A percentile compares a stretch with the other conserved stretches of the same genome.
These are phyloP conservation scores for Dendryphion nanum DNA, from an alignment of 2,329 filamentous ascomycete genomes.

Conservation along the genomic window DNA sequence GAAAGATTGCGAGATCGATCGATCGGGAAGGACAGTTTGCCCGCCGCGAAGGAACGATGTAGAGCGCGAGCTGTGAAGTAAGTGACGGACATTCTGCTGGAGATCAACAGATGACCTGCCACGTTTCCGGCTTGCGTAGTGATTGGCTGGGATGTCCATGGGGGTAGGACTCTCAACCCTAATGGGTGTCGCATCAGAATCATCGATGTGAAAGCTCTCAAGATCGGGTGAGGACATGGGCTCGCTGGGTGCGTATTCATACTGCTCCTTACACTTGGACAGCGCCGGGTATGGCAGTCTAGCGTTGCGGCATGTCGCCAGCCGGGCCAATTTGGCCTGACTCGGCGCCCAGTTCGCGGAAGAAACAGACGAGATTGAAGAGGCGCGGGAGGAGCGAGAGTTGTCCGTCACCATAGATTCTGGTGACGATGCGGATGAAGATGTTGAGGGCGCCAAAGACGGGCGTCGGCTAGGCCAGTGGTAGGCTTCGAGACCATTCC, in stretches of 20 bases:
- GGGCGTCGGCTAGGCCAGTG: conserved; percentile 45
- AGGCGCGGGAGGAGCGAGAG: conserved; percentile 55
- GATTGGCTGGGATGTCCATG: conserved; percentile 7
- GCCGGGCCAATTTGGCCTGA: conserved; percentile 48
- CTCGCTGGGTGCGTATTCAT: conserved; percentile 34
- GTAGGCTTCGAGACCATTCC: conserved; percentile 46
- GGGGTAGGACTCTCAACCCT: conserved; percentile 27
- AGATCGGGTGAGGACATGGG: conserved; percentile 40
- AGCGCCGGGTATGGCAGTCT: conserved; percentile 42
- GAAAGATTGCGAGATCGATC: conserved; percentile 35
- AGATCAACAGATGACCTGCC: conserved; percentile 60
- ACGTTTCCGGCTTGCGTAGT: conserved; percentile 54
- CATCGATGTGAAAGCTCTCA: conserved; percentile 53
- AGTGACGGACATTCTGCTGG: conserved; percentile 67
- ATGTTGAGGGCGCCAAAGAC: conserved; percentile 51
- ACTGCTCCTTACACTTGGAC: conserved; percentile 38
- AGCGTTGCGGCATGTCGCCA: conserved; percentile 53
- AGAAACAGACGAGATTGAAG: conserved; percentile 55
- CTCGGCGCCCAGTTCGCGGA: conserved; percentile 53
- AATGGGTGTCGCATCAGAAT: conserved; percentile 29
- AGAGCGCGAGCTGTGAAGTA: conserved; percentile 48
- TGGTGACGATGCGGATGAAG: conserved; percentile 56
- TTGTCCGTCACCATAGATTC: conserved; percentile 64
- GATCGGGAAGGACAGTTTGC: conserved; percentile 35
- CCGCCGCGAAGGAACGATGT: conserved; percentile 37